A percentile compares a stretch with the other conserved stretches of the same genome.
phyloP scores from a whole-genome alignment of 331 rosid genomes.

The Malus hybrid region DNA sequence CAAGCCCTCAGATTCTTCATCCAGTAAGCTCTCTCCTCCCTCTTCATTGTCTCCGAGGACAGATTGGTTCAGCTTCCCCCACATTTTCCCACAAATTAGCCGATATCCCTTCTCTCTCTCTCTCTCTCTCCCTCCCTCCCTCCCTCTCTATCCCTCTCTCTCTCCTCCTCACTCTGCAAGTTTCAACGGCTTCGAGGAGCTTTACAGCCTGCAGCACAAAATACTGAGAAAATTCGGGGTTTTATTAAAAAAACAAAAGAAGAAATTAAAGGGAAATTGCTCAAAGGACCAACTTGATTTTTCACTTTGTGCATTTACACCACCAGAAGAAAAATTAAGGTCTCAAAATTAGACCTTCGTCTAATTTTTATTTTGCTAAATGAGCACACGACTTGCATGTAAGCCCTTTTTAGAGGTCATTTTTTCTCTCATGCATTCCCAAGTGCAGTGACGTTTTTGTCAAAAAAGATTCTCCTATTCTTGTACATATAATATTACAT shows the following conservation, averaged over 20 bases:
- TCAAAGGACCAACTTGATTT: no score
- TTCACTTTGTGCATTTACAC: no score
- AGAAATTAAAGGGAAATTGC: no score
- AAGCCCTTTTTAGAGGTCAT: no score
- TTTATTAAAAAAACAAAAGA: neutral
- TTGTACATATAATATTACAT: no score
- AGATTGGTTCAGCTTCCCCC: constrained; percentile 44
- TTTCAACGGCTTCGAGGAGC: neutral
- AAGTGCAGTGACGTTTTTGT: no score
- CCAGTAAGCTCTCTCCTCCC: constrained; percentile 42
- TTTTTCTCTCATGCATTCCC: no score
- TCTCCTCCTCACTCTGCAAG: neutral
- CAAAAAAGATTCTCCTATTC: no score
- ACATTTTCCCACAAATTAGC: constrained; percentile 35
- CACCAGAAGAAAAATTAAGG: no score
- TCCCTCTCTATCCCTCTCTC: neutral
- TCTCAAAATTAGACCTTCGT: no score
- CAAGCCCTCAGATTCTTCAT: constrained; percentile 51
- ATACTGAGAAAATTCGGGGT: neutral
- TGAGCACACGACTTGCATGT: no score
- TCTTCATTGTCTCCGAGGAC: constrained; percentile 40
- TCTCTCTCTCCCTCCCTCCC: neutral
- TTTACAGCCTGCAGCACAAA: neutral
- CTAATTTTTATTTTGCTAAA: no score
- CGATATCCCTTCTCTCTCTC: neutral